Evolutionary conservation across 768 basidiomycete species (phyloP).

Genomic region (Terana coerulea): DNA sequence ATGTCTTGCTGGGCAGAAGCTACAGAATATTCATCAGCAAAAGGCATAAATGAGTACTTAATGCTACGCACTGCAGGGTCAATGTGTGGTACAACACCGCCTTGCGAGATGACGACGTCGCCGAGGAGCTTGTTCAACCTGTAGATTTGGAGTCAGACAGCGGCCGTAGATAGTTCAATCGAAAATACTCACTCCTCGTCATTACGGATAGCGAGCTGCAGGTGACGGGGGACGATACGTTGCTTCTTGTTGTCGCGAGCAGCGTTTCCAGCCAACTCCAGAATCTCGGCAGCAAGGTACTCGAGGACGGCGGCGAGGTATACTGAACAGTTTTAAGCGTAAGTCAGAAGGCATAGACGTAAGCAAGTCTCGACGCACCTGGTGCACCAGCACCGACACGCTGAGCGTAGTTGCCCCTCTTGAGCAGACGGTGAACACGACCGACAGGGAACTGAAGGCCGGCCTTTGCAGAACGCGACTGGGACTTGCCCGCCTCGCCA

Average conservation of each 20-base stretch:
- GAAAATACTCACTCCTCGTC: constrained; percentile 70
- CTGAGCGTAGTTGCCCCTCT: constrained; percentile 82
- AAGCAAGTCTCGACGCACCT: constrained; percentile 37
- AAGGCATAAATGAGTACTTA: neutral
- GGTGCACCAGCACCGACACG: constrained; percentile 89
- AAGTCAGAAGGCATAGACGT: neutral
- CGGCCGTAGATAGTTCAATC: neutral
- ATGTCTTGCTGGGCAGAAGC: constrained; percentile 44
- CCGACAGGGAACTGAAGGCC: constrained; percentile 89
- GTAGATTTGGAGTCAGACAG: constrained; percentile 3
- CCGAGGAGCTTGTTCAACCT: constrained; percentile 71
- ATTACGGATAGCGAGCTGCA: constrained; percentile 92
- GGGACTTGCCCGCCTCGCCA: constrained; percentile 44
- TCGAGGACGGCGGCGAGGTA: constrained; percentile 93
- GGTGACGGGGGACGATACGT: constrained; percentile 92
- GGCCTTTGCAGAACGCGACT: constrained; percentile 71
- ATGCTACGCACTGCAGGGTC: constrained; percentile 43
- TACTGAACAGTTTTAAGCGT: constrained; percentile 38
- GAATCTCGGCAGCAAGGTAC: constrained; percentile 90
- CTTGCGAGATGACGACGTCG: constrained; percentile 90
- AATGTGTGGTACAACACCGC: constrained; percentile 89
- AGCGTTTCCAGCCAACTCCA: constrained; percentile 89
- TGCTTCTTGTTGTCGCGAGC: constrained; percentile 93
- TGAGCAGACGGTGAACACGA: constrained; percentile 87
- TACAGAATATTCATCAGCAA: constrained; percentile 12